A percentile compares a stretch with the other conserved stretches of the same genome.
Conservation (phyloP, 2,329 filamentous ascomycete genomes). For the Aurifilum marmelostoma region DNA sequence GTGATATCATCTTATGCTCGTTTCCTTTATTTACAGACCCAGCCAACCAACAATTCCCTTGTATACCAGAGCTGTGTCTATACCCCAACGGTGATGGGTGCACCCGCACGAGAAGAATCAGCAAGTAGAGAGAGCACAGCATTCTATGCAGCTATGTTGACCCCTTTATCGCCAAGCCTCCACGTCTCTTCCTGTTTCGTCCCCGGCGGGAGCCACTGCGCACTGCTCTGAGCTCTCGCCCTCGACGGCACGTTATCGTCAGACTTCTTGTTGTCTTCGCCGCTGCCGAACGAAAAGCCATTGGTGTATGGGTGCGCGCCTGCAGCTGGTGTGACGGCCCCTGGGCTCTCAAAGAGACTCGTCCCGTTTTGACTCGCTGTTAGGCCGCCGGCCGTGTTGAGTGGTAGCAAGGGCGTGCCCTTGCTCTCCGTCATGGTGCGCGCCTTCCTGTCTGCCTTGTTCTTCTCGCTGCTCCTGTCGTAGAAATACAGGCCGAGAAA, state of each 20-base stretch:
- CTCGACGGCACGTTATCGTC: constrained; percentile 50
- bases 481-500: constrained; percentile 94
- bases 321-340: constrained; percentile 21
- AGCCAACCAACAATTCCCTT: background rate
- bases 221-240: constrained; percentile 48
- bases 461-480: constrained; percentile 86
- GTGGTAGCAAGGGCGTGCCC: constrained; percentile 66
- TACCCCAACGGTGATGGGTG: background rate
- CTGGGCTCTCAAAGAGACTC: constrained; percentile 44
- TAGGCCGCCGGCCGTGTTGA: constrained; percentile 52
- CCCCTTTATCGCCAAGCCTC: constrained; percentile 48
- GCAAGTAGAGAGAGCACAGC: background rate
- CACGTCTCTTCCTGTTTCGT: constrained; percentile 89
- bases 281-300: constrained; percentile 45
- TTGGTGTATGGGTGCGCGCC: constrained; percentile 48
- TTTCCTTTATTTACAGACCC: background rate
- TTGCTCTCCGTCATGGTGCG: constrained; percentile 63
- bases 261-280: constrained; percentile 59
- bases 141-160: constrained; percentile 22
- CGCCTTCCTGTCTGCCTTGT: constrained; percentile 83
- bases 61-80: background rate
- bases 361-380: constrained; percentile 37
- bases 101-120: background rate
- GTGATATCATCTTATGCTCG: constrained; percentile 9
- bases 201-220: constrained; percentile 73